Conservation (phyloP, 2,329 filamentous ascomycete genomes). For the Pseudogymnoascus sp. region DNA sequence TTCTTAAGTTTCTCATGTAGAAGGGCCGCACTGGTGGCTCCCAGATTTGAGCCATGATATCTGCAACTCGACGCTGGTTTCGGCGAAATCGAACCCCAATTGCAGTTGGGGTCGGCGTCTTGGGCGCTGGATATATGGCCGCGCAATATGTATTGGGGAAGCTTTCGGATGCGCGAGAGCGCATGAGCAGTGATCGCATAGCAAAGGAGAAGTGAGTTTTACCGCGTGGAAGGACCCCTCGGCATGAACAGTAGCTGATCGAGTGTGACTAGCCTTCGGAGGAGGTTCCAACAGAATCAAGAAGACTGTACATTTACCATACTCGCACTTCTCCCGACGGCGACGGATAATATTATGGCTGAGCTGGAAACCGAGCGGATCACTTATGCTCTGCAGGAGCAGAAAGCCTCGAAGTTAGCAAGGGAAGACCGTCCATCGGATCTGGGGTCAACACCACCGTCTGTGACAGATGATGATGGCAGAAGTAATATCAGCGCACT, state of each 20-base stretch:
- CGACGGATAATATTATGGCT: slow-evolving; percentile 80
- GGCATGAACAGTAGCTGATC: slow-evolving; percentile 14
- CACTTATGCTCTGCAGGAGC: slow-evolving; percentile 87
- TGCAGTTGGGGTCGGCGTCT: slow-evolving; percentile 76
- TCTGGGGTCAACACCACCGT: slow-evolving; percentile 40
- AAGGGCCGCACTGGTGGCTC: slow-evolving; percentile 9
- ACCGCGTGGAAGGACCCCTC: background rate
- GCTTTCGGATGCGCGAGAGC: slow-evolving; percentile 86
- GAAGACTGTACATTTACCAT: slow-evolving; percentile 98
- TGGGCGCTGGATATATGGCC: slow-evolving; percentile 85
- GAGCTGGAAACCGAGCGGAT: slow-evolving; percentile 87
- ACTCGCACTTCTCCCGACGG: slow-evolving; percentile 86
- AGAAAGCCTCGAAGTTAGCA: slow-evolving; percentile 68
- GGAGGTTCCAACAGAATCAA: slow-evolving; percentile 97
- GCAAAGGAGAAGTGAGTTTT: slow-evolving; percentile 82
- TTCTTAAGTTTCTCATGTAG: slow-evolving; percentile 1
- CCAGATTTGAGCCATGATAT: slow-evolving; percentile 42
- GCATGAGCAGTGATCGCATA: slow-evolving; percentile 92
- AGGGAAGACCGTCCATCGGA: slow-evolving; percentile 43
- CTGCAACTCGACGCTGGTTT: slow-evolving; percentile 80
- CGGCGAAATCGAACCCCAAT: slow-evolving; percentile 85
- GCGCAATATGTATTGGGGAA: slow-evolving; percentile 89
- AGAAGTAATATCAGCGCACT: slow-evolving; percentile 68
- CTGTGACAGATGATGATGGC: slow-evolving; percentile 74
- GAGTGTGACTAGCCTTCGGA: slow-evolving; percentile 59